Conservation (phyloP, 768 basidiomycete genomes). For the Saitozyma podzolica region DNA sequence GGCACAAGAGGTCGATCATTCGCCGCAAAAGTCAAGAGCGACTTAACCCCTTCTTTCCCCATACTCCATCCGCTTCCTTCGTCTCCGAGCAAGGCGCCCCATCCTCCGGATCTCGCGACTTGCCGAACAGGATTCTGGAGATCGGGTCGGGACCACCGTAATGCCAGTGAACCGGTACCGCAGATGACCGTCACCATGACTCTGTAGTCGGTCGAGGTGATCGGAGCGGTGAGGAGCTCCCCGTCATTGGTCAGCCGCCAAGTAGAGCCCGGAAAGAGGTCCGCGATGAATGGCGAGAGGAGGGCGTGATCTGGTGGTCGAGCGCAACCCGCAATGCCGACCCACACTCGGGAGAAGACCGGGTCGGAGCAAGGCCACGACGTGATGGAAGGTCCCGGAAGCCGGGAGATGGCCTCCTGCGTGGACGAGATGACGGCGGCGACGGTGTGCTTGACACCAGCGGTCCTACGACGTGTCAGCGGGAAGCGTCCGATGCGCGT, state of each 20-base stretch:
- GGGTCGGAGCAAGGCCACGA: not conserved
- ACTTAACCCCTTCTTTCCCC: constrained; percentile 10
- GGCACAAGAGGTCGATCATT: constrained; percentile 3
- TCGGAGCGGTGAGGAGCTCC: constrained; percentile 1
- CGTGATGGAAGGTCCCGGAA: too few relatives aligned
- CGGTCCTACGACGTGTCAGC: not conserved
- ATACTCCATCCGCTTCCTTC: constrained; percentile 13
- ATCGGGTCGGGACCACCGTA: not conserved
- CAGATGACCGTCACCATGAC: constrained; percentile 7
- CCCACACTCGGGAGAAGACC: not conserved
- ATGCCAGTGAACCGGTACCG: constrained; percentile 5
- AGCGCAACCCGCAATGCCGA: not conserved
- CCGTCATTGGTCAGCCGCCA: constrained; percentile 6
- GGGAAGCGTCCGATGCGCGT: too few relatives aligned
- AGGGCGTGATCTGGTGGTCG: not conserved
- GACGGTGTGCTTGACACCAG: not conserved
- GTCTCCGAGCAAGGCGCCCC: constrained; percentile 8
- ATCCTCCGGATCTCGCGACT: constrained; percentile 1
- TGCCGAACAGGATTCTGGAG: not conserved
- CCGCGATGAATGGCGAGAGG: not conserved
- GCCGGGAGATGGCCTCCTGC: not conserved
- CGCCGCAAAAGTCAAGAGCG: constrained; percentile 4
- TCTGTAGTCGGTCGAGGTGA: not conserved
- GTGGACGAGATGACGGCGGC: not conserved
- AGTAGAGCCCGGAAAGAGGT: constrained; percentile 1